Percentiles rank a stretch among this genome's conserved stretches.
These are phyloP conservation scores for Wickerhamiella qilinensis DNA, from an alignment of 805 yeast genomes.

Conservation along the genomic window DNA sequence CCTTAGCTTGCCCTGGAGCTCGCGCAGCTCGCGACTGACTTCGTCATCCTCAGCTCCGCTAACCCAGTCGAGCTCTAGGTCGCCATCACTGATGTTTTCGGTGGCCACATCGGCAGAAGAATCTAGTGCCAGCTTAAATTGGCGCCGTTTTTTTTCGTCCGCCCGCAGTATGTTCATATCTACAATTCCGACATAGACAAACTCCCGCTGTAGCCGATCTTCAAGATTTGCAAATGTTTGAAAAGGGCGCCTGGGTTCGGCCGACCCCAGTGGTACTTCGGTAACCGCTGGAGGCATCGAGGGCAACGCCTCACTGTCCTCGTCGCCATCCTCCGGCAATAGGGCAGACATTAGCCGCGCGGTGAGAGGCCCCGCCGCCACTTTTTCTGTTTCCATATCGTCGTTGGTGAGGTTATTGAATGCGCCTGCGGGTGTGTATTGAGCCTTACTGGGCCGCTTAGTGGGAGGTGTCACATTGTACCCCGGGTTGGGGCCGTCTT, in stretches of 20 bases:
- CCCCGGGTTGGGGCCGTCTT: constrained; percentile 39
- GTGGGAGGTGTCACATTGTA: constrained; percentile 18
- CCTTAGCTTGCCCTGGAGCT: constrained; percentile 50
- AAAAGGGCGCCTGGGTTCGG: constrained; percentile 9
- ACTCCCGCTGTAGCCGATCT: constrained; percentile 72
- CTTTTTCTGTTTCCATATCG: constrained; percentile 46
- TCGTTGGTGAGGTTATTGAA: constrained; percentile 9
- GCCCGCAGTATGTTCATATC: constrained; percentile 19
- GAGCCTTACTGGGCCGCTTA: constrained; percentile 1
- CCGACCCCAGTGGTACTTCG: constrained; percentile 9
- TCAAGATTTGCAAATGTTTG: constrained; percentile 70
- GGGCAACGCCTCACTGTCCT: constrained; percentile 19
- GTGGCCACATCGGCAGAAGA: constrained; percentile 6
- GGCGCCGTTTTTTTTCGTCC: constrained; percentile 18
- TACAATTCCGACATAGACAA: constrained; percentile 79
- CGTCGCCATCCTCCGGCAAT: constrained; percentile 22
- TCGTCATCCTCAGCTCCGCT: constrained; percentile 84
- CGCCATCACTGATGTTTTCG: constrained; percentile 16
- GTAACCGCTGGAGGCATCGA: constrained; percentile 6
- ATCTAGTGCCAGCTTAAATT: constrained; percentile 15
- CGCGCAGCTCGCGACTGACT: constrained; percentile 66
- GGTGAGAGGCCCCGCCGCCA: constrained; percentile 84
- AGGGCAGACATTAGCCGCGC: constrained; percentile 73
- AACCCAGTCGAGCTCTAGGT: constrained; percentile 49
- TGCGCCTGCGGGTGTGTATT: constrained; percentile 9